Evolutionary conservation across 345 rosid genomes (phyloP).

Genomic region (Leavenworthia alabamica): DNA sequence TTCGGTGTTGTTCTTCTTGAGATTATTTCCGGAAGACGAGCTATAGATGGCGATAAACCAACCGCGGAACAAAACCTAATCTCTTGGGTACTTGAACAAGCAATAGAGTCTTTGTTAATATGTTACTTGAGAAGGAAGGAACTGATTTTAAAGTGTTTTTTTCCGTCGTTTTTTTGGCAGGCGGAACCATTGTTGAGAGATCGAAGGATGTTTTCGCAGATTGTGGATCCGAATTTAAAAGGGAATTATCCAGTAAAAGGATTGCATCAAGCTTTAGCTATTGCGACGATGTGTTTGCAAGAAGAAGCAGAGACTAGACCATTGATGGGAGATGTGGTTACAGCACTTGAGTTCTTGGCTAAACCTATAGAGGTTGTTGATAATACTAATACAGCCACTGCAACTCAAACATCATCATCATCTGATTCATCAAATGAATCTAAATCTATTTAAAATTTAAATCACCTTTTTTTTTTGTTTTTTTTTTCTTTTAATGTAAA

Average conservation of each 20-base stretch:
- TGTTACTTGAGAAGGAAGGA: slow-evolving; percentile 9
- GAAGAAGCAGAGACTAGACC: slow-evolving; percentile 53
- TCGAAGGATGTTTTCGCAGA: slow-evolving; percentile 33
- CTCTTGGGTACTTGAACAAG: slow-evolving; percentile 45
- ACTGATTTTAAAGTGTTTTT: not conserved
- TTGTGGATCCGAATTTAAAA: slow-evolving; percentile 46
- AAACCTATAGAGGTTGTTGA: slow-evolving; percentile 16
- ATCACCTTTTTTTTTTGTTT: not conserved
- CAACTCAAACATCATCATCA: slow-evolving; percentile 3
- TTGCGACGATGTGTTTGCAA: slow-evolving; percentile 60
- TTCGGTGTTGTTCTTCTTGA: slow-evolving; percentile 65
- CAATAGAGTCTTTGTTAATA: not conserved
- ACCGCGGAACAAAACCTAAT: slow-evolving; percentile 50
- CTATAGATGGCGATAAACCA: slow-evolving; percentile 43
- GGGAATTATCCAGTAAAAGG: slow-evolving; percentile 46
- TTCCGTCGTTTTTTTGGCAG: slow-evolving; percentile 26
- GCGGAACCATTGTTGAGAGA: slow-evolving; percentile 50
- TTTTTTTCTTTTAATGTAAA: not conserved
- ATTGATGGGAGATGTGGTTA: slow-evolving; percentile 52
- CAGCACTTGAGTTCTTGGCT: slow-evolving; percentile 52
- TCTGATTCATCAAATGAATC: not conserved
- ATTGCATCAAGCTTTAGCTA: slow-evolving; percentile 51
- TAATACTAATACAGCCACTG: not conserved
- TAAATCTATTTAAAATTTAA: not conserved
- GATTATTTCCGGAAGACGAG: slow-evolving; percentile 52